These are phyloP conservation scores for Xylona heveae DNA, from an alignment of 495 filamentous ascomycete genomes.

Conservation along the genomic window DNA sequence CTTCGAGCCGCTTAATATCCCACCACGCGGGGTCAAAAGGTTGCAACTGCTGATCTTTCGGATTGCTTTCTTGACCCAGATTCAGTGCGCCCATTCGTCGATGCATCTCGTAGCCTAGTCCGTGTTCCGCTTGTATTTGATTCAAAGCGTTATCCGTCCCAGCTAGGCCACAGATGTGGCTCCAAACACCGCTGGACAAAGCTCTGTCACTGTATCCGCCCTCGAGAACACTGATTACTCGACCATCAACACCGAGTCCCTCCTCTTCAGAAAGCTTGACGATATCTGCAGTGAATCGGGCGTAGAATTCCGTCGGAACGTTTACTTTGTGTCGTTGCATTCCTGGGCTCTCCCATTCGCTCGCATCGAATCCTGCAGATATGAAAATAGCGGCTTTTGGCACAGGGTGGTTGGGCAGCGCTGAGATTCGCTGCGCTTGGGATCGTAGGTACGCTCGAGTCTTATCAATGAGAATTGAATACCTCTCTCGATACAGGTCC, in stretches of 20 bases:
- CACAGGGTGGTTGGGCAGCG: conserved; percentile 24
- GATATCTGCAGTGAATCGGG: conserved; percentile 67
- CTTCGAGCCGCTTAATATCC: conserved; percentile 41
- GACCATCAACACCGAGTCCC: conserved; percentile 51
- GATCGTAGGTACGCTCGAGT: conserved; percentile 48
- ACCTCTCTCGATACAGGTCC: conserved; percentile 59
- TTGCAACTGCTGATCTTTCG: conserved; percentile 4
- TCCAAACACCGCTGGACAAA: conserved; percentile 65
- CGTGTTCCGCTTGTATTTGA: conserved; percentile 19
- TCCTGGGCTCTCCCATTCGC: conserved; percentile 70
- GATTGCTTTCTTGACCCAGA: conserved; percentile 5
- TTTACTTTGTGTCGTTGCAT: conserved; percentile 94
- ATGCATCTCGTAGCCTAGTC: conserved; percentile 30
- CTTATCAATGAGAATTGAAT: conserved; percentile 55
- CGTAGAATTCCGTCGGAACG: conserved; percentile 93
- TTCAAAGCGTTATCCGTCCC: conserved; percentile 21
- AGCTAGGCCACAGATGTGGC: conserved; percentile 63
- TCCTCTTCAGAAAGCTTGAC: conserved; percentile 66
- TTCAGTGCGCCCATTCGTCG: conserved; percentile 19
- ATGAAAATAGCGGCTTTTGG: conserved; percentile 80
- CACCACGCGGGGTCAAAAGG: conserved; percentile 45
- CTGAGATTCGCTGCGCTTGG: conserved; percentile 40
- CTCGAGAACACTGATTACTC: conserved; percentile 82
- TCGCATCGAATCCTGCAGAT: conserved; percentile 91
- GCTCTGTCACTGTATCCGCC: conserved; percentile 91